phyloP scores from a whole-genome alignment of 1,284 basidiomycete species.

The Austropuccinia psidii region DNA sequence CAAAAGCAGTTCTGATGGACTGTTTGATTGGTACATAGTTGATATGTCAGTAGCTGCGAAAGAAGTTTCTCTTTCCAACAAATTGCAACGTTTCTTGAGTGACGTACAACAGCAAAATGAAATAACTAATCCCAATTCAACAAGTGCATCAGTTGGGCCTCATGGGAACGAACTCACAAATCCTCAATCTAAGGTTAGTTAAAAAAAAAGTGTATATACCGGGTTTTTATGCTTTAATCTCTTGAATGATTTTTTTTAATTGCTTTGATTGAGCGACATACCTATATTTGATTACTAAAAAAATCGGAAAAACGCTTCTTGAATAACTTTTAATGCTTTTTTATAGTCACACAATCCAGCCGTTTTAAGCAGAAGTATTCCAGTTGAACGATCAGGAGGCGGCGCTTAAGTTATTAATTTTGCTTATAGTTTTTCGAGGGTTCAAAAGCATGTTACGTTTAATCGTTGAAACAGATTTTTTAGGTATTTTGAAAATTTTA shows the following conservation, averaged over 20 bases:
- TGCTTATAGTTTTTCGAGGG: too few species aligned
- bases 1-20: too few species aligned
- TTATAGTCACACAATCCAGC: too few species aligned
- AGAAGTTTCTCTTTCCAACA: constrained; percentile 36
- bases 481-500: too few species aligned
- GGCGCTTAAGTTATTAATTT: constrained; percentile 11
- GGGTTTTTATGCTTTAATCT: not conserved
- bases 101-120: not conserved
- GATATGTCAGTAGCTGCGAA: constrained; percentile 32
- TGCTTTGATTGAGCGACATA: too few species aligned
- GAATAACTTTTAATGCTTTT: too few species aligned
- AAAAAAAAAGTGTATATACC: not conserved
- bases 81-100: constrained; percentile 21
- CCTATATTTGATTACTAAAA: too few species aligned
- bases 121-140: constrained; percentile 1
- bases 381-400: constrained; percentile 35
- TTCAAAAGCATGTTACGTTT: too few species aligned
- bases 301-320: too few species aligned
- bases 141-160: constrained; percentile 3
- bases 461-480: too few species aligned
- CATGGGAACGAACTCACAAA: constrained; percentile 19
- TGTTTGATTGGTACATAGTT: not conserved
- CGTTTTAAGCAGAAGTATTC: constrained; percentile 19
- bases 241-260: not conserved
- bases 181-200: too few species aligned